A percentile compares a stretch with the other conserved stretches of the same genome.
Evolutionary conservation across 495 filamentous ascomycete species (phyloP).

Genomic region (Eremomyces bilateralis): DNA sequence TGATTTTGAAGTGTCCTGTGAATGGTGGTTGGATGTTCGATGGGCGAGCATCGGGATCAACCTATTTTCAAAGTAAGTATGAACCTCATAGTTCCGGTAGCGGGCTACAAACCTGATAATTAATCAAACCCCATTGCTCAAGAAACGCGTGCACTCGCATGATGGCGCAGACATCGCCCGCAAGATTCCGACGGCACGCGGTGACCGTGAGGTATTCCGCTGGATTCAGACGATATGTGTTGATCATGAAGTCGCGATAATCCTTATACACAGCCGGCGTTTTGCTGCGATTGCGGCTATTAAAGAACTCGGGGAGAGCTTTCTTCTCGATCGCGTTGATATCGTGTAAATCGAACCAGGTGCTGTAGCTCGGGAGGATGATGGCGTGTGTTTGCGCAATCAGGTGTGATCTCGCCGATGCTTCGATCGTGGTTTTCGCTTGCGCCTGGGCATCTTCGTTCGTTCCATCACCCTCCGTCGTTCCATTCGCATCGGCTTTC

Average conservation of each 20-base stretch:
- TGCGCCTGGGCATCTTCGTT: slow-evolving; percentile 8
- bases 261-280: slow-evolving; percentile 95
- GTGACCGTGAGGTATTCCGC: slow-evolving; percentile 93
- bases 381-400: slow-evolving; percentile 83
- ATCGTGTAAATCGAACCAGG: slow-evolving; percentile 95
- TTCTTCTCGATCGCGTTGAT: slow-evolving; percentile 79
- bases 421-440: slow-evolving; percentile 56
- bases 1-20: slow-evolving; percentile 88
- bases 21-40: slow-evolving; percentile 93
- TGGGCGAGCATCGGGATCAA: slow-evolving; percentile 83
- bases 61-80: slow-evolving; percentile 40
- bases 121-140: slow-evolving; percentile 98
- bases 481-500: slow-evolving; percentile 34
- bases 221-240: slow-evolving; percentile 89
- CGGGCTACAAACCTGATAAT: slow-evolving; percentile 69
- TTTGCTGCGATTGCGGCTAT: slow-evolving; percentile 92
- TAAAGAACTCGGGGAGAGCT: slow-evolving; percentile 91
- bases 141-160: slow-evolving; percentile 96
- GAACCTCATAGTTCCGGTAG: too few species aligned
- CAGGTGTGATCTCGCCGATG: slow-evolving; percentile 71
- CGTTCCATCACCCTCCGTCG: slow-evolving; percentile 18
- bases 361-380: slow-evolving; percentile 86
- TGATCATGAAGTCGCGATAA: slow-evolving; percentile 98
- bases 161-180: slow-evolving; percentile 94
- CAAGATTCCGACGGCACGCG: slow-evolving; percentile 86